A percentile compares a stretch with the other conserved stretches of the same genome.
phyloP scores from a whole-genome alignment of 768 basidiomycete genomes.

The Postia placenta region DNA sequence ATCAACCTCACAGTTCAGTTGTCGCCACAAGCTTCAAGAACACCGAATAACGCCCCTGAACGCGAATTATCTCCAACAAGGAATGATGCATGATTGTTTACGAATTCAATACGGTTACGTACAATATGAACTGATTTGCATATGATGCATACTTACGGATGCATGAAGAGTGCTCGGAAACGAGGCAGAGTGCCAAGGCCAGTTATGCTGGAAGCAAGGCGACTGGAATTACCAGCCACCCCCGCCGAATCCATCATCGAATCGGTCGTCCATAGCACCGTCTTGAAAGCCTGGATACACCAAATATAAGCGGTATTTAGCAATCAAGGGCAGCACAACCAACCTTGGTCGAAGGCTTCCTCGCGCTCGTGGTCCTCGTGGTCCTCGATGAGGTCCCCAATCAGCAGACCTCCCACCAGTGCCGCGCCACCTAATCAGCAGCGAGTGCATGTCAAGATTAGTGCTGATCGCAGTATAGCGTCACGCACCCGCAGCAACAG shows the following conservation, averaged over 20 bases:
- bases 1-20: no score
- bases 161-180: no score
- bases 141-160: no score
- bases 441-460: background rate
- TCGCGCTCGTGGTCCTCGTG: conserved; percentile 29
- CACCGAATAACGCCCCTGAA: no score
- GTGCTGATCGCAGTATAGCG: background rate
- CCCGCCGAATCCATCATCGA: background rate
- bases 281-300: conserved; percentile 1
- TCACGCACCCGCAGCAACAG: conserved; percentile 38
- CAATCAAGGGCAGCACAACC: background rate
- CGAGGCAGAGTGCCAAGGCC: no score
- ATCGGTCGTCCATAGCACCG: background rate
- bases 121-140: no score
- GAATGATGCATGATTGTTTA: no score
- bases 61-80: no score
- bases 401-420: conserved; percentile 55
- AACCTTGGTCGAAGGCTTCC: conserved; percentile 31
- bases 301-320: background rate
- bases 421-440: conserved; percentile 48
- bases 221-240: background rate
- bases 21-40: no score
- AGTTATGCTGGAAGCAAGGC: no score
- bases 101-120: no score
- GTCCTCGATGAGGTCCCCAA: conserved; percentile 45